Base-by-base conservation (phyloP, 129 eudicot species). In the Glebionis coronaria region DNA sequence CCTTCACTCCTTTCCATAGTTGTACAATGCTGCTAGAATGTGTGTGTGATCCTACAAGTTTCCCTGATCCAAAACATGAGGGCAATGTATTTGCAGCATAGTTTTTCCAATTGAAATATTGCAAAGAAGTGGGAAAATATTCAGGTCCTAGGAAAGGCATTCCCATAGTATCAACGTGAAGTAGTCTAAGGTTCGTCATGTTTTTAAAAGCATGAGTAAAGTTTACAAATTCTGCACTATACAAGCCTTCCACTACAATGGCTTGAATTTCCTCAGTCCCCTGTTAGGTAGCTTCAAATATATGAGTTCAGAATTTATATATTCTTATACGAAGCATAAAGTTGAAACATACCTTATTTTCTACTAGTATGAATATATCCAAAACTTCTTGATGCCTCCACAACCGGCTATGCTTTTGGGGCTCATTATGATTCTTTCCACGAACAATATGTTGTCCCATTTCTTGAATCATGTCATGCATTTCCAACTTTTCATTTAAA, bases 391-490 rank as follows among this genome's bases (percentile, higher is more conserved):
- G 16, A 20, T 35, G 16, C 6, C 10, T 42, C 73, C 82, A 71
- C 47, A 76, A 13, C 2, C 82, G 21, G 64, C 57, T 71, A 50
- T 40, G 67, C 9, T 47, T 66, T 5, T 59, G 50, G 50, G 66
- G 73, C 25, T 63, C 46, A 14, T 14, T 35, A 28, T 18, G 28
- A 18, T 56, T 5, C 18, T 31, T 12, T 56, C 50, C 44, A 45
- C 70, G 70, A 58, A 66, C 77, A 14, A 78, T 71, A 49, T 47
- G 8, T 53, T 71, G 69, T 0, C 78, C 77, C 82, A 78, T 71
- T 60, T 78, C 76, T 76, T 76, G 76, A 23, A 76, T 44, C 65
- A 70, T 51, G 31, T 76, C 71, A 69, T 76, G 81, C 78, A 71
- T 71, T 20, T 51, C 46, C 57, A 78, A 59, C 38, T 52, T 44